Evolutionary conservation across 805 yeast genomes (phyloP), one percentile per base, ranked within the genome.

Genomic region (Blastobotrys mokoenaii): DNA sequence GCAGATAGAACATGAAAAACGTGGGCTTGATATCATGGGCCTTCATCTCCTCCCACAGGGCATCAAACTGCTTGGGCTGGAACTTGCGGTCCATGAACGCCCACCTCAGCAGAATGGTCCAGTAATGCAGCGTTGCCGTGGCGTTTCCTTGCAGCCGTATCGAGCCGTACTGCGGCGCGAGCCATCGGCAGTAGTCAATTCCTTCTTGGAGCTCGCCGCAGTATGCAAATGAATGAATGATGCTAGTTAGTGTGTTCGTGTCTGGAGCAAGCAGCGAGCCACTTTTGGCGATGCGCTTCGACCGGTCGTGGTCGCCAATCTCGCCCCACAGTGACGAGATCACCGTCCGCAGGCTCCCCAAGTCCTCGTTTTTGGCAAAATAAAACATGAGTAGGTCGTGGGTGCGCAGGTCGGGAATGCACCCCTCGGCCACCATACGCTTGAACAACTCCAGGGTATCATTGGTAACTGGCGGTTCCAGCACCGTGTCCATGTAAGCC

Each of bases 341-440:
- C 9, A 63, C 49, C 27, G 50, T 43, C 27, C 46, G 38, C 20
- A 54, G 52, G 6, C 45, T 49, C 5, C 31, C 55, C 18, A 62
- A 44, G 30, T 52, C 50, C 12, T 58, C 55, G 8, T 50, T 38
- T 37, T 64, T 60, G 14, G 61, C 64, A 31, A 56, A 49, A 14
- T 63, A 58, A 12, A 62, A 51, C 18, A 65, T 30, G 25, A 58
- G 47, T 12, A 59, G 53, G 45, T 63, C 66, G 47, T 56, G 62
- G 1, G 69, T 63, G 12, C 55, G 49, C n/a, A 57, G 37, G 40
- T 65, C 53, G 11, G 65, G 61, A 33, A 48, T 38, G 4, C 59
- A 52, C 8, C 62, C 64, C 15, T 50, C 54, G n/a, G 48, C 47
- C 29, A 50, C 45, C 65, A 63, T 61, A 7, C 49, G 41, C 10